Conservation (phyloP, 2,329 filamentous ascomycete species). For the Penicillium thymicola region DNA sequence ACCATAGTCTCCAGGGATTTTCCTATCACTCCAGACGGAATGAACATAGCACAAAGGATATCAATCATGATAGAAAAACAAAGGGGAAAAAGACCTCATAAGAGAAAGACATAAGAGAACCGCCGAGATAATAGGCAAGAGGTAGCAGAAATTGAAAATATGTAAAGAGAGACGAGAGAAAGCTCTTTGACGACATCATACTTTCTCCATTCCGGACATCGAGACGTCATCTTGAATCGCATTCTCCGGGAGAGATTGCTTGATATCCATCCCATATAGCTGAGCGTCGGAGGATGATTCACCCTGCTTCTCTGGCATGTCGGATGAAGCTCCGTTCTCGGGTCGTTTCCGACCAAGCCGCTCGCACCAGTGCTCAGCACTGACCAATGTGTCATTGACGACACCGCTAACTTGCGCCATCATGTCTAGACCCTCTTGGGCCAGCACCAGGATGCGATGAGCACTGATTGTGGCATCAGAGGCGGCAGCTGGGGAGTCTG, state of each 20-base stretch:
- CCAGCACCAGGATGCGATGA: slow-evolving; percentile 77
- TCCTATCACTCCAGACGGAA: slow-evolving; percentile 8
- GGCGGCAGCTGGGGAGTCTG: slow-evolving; percentile 32
- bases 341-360: slow-evolving; percentile 58
- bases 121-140: slow-evolving; percentile 1
- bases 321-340: slow-evolving; percentile 23
- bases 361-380: slow-evolving; percentile 89
- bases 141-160: background rate
- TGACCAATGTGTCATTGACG: slow-evolving; percentile 82
- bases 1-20: background rate
- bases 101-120: background rate
- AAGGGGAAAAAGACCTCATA: background rate
- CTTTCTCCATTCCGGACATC: slow-evolving; percentile 36
- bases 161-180: background rate
- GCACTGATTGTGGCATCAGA: slow-evolving; percentile 57
- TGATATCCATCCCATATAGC: slow-evolving; percentile 29
- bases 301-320: slow-evolving; percentile 21
- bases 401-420: slow-evolving; percentile 86
- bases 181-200: slow-evolving; percentile 11
- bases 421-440: slow-evolving; percentile 89
- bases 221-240: slow-evolving; percentile 30
- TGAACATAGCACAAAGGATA: slow-evolving; percentile 22
- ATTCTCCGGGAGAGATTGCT: slow-evolving; percentile 22
- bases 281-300: slow-evolving; percentile 14
- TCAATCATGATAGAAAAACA: slow-evolving; percentile 22